phyloP scores from a whole-genome alignment of 1,139 yeast species.

The Arxiozyma bovina region DNA sequence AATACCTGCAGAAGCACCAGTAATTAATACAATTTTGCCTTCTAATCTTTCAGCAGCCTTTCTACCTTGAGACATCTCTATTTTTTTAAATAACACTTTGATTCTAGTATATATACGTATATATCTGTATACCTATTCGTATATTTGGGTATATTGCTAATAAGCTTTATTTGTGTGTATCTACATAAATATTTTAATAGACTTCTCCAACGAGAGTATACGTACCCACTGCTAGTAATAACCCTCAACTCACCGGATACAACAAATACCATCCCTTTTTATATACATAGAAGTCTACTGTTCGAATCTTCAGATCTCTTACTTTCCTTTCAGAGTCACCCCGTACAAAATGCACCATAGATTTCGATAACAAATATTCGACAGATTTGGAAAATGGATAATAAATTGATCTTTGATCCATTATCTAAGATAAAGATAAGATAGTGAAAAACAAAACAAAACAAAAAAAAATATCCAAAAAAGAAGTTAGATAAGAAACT shows the following conservation, averaged over 20 bases:
- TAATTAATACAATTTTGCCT: constrained; percentile 38
- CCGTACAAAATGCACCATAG: neutral
- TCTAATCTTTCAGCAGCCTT: constrained; percentile 34
- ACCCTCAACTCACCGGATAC: no score
- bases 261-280: neutral
- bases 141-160: no score
- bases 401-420: neutral
- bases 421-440: no score
- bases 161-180: no score
- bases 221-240: no score
- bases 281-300: no score
- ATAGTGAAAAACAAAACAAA: neutral
- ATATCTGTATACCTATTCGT: neutral
- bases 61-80: constrained; percentile 34
- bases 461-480: no score
- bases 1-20: constrained; percentile 47
- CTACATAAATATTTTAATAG: no score
- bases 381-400: neutral
- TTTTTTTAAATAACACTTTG: neutral
- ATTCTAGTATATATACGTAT: neutral
- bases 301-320: no score
- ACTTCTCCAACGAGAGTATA: neutral
- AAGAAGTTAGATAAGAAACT: no score
- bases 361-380: no score
- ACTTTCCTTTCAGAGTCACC: neutral